phyloP scores from a whole-genome alignment of 257 asterid species.

The Sherardia arvensis region DNA sequence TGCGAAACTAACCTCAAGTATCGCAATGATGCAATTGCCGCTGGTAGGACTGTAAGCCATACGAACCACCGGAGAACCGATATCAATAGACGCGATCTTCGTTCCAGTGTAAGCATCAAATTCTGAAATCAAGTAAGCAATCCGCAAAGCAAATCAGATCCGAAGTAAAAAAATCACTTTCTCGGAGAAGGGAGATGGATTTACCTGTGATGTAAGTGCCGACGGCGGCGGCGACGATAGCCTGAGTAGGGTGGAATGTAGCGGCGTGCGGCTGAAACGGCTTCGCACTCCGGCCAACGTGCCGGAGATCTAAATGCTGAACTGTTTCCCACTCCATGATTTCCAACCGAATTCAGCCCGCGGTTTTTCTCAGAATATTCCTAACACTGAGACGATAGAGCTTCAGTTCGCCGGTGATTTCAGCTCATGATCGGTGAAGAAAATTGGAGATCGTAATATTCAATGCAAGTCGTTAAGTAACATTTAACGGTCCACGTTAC shows the following conservation, averaged over 20 bases:
- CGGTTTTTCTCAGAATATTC: background rate
- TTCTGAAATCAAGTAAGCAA: conserved; percentile 33
- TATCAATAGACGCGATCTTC: conserved; percentile 88
- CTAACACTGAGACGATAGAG: background rate
- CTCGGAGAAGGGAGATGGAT: background rate
- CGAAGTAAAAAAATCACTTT: conserved; percentile 3
- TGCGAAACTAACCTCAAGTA: conserved; percentile 69
- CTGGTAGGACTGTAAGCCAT: conserved; percentile 92
- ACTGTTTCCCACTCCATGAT: conserved; percentile 94
- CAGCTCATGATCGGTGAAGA: background rate
- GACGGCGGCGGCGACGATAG: conserved; percentile 72
- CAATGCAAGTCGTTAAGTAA: background rate
- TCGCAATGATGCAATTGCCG: conserved; percentile 67
- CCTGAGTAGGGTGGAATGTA: conserved; percentile 81
- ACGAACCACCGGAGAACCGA: conserved; percentile 96
- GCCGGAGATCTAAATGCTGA: conserved; percentile 98
- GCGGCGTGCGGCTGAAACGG: conserved; percentile 97
- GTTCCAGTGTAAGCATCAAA: conserved; percentile 93
- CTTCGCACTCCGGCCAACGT: conserved; percentile 85
- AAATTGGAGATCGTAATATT: background rate
- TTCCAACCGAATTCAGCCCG: background rate
- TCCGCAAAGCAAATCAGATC: conserved; percentile 4
- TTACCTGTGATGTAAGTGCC: conserved; percentile 73
- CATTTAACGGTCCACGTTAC: background rate
- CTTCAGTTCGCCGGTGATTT: background rate